These are phyloP conservation scores for Sclerospora graminicola DNA, from an alignment of 352 stramenopile genomes.

Conservation along the genomic window DNA sequence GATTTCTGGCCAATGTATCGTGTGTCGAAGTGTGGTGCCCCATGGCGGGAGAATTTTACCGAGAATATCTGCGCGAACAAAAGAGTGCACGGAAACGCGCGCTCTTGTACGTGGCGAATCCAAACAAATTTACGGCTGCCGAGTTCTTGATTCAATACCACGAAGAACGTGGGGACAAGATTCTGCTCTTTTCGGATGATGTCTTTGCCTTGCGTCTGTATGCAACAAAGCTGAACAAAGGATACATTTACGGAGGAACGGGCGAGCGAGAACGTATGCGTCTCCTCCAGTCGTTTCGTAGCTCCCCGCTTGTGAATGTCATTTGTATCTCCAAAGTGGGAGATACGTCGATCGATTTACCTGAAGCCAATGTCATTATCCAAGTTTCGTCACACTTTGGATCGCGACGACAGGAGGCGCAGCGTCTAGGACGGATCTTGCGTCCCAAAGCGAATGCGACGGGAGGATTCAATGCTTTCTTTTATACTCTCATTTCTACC, in stretches of 20 bases:
- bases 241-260: constrained; percentile 96
- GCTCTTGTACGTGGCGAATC: constrained; percentile 98
- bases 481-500: constrained; percentile 99
- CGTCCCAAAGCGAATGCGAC: constrained; percentile 93
- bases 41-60: constrained; percentile 98
- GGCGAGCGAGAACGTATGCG: constrained; percentile 88
- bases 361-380: constrained; percentile 99
- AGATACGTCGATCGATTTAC: constrained; percentile 99
- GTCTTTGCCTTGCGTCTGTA: constrained; percentile 95
- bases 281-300: constrained; percentile 77
- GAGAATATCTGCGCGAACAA: constrained; percentile 75
- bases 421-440: constrained; percentile 98
- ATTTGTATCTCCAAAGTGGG: constrained; percentile 93
- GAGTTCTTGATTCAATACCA: constrained; percentile 97
- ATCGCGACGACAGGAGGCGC: constrained; percentile 97
- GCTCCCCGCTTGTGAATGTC: constrained; percentile 78
- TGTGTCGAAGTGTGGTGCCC: constrained; percentile 99
- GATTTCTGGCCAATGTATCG: constrained; percentile 96
- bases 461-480: constrained; percentile 99
- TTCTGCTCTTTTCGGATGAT: constrained; percentile 99
- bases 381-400: constrained; percentile 98
- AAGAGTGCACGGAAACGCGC: constrained; percentile 87
- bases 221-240: constrained; percentile 82
- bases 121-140: constrained; percentile 94
- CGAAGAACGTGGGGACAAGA: constrained; percentile 96